Conservation (phyloP, 148 eudicot species). For the Rhododendron mucronatum region DNA sequence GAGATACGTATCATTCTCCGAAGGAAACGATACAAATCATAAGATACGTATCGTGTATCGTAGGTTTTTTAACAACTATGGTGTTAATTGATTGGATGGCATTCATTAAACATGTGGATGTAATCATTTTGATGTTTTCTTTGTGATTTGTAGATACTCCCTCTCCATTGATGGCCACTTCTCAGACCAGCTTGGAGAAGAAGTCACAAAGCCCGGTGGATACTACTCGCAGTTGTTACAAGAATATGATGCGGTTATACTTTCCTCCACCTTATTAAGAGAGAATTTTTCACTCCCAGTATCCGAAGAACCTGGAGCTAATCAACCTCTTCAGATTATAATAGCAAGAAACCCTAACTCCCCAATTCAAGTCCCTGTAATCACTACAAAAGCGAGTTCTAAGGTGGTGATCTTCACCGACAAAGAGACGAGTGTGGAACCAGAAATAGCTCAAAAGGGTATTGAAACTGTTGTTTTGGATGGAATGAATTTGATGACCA, state of each 20-base stretch:
- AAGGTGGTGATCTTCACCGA: constrained; percentile 56
- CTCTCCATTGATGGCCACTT: constrained; percentile 55
- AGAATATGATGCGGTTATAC: constrained; percentile 78
- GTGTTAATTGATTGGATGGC: not conserved
- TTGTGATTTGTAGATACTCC: constrained; percentile 57
- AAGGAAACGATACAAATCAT: too few relatives aligned
- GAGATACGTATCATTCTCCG: too few relatives aligned
- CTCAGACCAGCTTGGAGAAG: constrained; percentile 52
- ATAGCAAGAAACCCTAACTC: constrained; percentile 43
- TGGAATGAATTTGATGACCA: constrained; percentile 38
- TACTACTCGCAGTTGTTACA: constrained; percentile 79
- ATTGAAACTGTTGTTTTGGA: constrained; percentile 56
- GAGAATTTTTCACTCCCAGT: constrained; percentile 32
- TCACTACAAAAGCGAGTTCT: constrained; percentile 25
- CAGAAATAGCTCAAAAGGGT: constrained; percentile 40
- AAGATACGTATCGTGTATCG: too few relatives aligned
- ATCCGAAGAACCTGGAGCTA: constrained; percentile 76
- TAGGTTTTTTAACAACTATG: too few relatives aligned
- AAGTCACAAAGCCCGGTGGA: constrained; percentile 51
- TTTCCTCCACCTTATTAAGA: constrained; percentile 32
- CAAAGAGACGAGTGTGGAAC: constrained; percentile 31
- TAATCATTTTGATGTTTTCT: not conserved
- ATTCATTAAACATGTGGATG: not conserved
- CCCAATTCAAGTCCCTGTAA: constrained; percentile 32
- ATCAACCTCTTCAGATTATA: constrained; percentile 67